Percentiles rank a stretch among this genome's conserved stretches.
These are phyloP conservation scores for Eucalyptus camaldulensis DNA, from an alignment of 345 rosid genomes.

Conservation along the genomic window DNA sequence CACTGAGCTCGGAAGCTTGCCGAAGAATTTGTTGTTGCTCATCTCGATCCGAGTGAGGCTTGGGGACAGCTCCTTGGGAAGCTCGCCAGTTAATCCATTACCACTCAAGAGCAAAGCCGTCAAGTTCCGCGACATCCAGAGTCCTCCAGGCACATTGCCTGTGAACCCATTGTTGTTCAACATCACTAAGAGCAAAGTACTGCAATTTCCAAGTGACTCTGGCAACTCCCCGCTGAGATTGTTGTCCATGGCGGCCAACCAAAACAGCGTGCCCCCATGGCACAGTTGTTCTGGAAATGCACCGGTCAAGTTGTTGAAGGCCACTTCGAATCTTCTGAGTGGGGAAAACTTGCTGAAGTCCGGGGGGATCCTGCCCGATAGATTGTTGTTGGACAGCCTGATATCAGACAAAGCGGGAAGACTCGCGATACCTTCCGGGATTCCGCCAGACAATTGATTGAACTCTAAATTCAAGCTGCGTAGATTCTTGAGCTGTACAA, in stretches of 20 bases:
- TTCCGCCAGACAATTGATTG: no score
- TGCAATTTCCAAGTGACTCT: slow-evolving; percentile 32
- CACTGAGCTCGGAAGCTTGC: slow-evolving; percentile 18
- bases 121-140: slow-evolving; percentile 27
- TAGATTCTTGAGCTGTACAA: no score
- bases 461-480: fast-evolving
- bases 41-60: slow-evolving; percentile 17
- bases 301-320: no score
- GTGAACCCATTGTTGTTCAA: slow-evolving; percentile 15
- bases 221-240: slow-evolving; percentile 44
- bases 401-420: fast-evolving
- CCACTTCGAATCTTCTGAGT: no score
- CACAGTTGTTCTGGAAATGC: no score
- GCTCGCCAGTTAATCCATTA: slow-evolving; percentile 36
- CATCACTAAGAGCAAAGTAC: background rate
- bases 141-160: slow-evolving; percentile 31
- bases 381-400: no score
- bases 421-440: fast-evolving
- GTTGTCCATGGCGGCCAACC: slow-evolving; percentile 20
- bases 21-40: slow-evolving; percentile 30
- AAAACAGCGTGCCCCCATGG: fast-evolving
- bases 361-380: fast-evolving
- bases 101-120: background rate
- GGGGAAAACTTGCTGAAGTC: no score
- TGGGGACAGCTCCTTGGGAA: slow-evolving; percentile 17